These are phyloP conservation scores for Aspergillus conjunctus DNA, from an alignment of 495 filamentous ascomycete species.

Conservation along the genomic window DNA sequence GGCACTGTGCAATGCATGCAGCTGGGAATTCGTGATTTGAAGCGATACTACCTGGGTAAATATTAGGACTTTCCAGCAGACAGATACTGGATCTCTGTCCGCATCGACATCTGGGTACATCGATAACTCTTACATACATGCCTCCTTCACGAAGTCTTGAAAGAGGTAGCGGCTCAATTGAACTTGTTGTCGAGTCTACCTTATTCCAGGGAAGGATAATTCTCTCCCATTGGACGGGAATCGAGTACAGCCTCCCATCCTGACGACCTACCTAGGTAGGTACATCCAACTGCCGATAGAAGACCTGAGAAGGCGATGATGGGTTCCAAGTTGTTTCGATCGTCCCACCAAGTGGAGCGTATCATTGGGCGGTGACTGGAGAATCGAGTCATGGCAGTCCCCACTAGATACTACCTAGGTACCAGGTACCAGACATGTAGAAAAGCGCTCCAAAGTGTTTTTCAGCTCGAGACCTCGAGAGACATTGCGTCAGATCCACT, in stretches of 20 bases:
- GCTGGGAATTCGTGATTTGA: too few species aligned
- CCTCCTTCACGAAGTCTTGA: background rate
- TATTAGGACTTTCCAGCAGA: too few species aligned
- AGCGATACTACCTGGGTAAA: too few species aligned
- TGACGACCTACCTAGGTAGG: too few species aligned
- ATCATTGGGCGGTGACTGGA: constrained; percentile 15
- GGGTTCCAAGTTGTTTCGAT: constrained; percentile 22
- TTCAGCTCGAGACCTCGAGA: background rate
- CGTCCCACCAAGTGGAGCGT: constrained; percentile 19
- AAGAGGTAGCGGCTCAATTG: background rate
- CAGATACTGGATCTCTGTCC: background rate
- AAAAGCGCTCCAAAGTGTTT: too few species aligned
- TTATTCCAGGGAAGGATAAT: background rate
- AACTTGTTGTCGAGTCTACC: background rate
- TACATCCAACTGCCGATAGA: too few species aligned
- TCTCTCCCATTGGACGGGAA: constrained; percentile 4
- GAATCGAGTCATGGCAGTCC: constrained; percentile 19
- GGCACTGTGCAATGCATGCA: too few species aligned
- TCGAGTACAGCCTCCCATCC: background rate
- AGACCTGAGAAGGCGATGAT: constrained; percentile 14
- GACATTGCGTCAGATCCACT: constrained; percentile 3
- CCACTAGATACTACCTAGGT: background rate
- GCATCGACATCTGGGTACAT: background rate
- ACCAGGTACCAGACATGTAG: too few species aligned
- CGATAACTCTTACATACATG: background rate